phyloP scores from a whole-genome alignment of 2,329 filamentous ascomycete genomes.

The Botrytis byssoidea region DNA sequence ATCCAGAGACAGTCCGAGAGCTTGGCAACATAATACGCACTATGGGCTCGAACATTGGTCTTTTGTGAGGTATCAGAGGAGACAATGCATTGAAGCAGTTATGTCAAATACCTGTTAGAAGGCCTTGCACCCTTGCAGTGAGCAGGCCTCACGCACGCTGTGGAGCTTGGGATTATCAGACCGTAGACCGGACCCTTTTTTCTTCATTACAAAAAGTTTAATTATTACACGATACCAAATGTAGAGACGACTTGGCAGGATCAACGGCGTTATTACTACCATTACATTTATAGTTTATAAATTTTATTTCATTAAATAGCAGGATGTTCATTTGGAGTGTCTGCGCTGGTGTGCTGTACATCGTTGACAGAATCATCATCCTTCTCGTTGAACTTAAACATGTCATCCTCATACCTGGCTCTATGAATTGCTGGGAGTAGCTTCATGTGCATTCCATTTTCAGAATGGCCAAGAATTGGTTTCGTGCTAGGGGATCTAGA shows the following conservation, averaged over 20 bases:
- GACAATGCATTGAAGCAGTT: background rate
- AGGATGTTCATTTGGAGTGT: background rate
- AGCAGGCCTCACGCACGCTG: conserved; percentile 1
- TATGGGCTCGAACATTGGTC: conserved; percentile 27
- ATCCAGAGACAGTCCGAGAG: conserved; percentile 42
- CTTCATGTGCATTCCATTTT: background rate
- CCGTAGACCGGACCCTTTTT: background rate
- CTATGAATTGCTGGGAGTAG: background rate
- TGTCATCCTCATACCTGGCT: background rate
- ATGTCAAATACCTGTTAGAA: background rate
- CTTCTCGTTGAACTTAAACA: background rate
- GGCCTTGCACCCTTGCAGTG: background rate
- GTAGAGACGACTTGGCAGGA: background rate
- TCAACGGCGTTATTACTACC: background rate
- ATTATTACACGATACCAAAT: background rate
- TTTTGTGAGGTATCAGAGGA: background rate
- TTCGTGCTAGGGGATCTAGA: background rate
- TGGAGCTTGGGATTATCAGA: background rate
- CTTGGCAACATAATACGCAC: conserved; percentile 33
- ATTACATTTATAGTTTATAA: background rate
- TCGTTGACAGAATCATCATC: background rate
- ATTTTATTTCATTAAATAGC: background rate
- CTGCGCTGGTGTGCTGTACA: background rate
- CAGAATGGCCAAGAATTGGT: background rate
- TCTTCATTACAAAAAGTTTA: background rate